Evolutionary conservation across 768 basidiomycete genomes (phyloP).

Genomic region (Hydnum rufescens): DNA sequence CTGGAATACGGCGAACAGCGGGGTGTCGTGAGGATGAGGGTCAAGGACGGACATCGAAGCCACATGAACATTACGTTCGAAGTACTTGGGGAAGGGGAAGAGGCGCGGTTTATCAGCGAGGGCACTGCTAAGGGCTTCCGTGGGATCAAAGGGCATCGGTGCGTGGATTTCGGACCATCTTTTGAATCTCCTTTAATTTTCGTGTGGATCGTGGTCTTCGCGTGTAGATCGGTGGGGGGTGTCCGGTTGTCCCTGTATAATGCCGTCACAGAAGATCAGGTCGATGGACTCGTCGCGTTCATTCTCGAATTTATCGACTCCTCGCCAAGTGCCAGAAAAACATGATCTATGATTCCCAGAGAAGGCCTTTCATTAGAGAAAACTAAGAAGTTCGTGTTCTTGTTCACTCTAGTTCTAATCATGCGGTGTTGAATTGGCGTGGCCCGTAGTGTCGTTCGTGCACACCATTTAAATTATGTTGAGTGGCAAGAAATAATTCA

Average conservation of each 20-base stretch:
- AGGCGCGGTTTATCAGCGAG: conserved; percentile 59
- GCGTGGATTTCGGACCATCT: conserved; percentile 16
- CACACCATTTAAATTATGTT: too few relatives aligned
- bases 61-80: conserved; percentile 94
- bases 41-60: conserved; percentile 56
- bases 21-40: conserved; percentile 53
- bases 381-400: too few relatives aligned
- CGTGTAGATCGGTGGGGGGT: conserved; percentile 36
- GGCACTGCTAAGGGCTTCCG: conserved; percentile 66
- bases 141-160: conserved; percentile 86
- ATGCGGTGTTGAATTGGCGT: too few relatives aligned
- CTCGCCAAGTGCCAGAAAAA: too few relatives aligned
- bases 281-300: conserved; percentile 27
- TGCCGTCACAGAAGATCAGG: conserved; percentile 58
- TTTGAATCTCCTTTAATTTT: not conserved
- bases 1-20: conserved; percentile 48
- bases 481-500: too few relatives aligned
- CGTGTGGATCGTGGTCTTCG: conserved; percentile 1
- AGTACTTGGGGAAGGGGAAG: conserved; percentile 45
- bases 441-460: too few relatives aligned
- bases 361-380: too few relatives aligned
- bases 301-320: conserved; percentile 20
- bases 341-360: too few relatives aligned
- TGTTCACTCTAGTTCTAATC: too few relatives aligned
- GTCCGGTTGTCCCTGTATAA: conserved; percentile 81